These are phyloP conservation scores for Nothopassalora personata DNA, from an alignment of 2,329 filamentous ascomycete genomes.

Conservation along the genomic window DNA sequence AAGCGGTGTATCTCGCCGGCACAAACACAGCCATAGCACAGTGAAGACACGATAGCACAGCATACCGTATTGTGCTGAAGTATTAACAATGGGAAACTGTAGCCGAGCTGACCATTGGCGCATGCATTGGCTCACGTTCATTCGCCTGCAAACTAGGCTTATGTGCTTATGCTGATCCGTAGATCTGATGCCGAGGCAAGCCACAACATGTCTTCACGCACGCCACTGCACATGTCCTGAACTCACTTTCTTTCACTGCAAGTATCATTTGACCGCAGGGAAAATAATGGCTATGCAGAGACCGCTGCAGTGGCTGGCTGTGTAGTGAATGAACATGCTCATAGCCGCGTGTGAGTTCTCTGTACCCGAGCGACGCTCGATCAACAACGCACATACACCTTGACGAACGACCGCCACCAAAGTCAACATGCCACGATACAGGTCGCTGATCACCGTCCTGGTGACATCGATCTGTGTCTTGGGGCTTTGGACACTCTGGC, in stretches of 20 bases:
- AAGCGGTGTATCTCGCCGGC: no score
- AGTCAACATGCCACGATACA: background rate
- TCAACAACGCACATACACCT: background rate
- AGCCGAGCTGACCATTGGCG: background rate
- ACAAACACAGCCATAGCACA: no score
- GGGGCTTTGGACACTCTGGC: background rate
- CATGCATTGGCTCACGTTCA: background rate
- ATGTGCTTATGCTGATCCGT: background rate
- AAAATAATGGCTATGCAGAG: background rate
- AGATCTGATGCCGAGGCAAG: background rate
- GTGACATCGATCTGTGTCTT: background rate
- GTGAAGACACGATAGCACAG: no score
- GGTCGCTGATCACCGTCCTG: background rate
- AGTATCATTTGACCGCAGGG: background rate
- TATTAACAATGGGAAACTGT: background rate
- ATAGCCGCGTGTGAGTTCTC: background rate
- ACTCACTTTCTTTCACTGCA: background rate
- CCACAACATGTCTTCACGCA: background rate
- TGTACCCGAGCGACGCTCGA: background rate
- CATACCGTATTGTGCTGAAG: no score
- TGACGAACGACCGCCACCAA: background rate
- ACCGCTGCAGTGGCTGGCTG: background rate
- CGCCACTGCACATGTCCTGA: background rate
- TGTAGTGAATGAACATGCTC: background rate
- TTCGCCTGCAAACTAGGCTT: background rate